These are phyloP conservation scores for Macroventuria anomochaeta DNA, from an alignment of 2,329 filamentous ascomycete species.

Conservation along the genomic window DNA sequence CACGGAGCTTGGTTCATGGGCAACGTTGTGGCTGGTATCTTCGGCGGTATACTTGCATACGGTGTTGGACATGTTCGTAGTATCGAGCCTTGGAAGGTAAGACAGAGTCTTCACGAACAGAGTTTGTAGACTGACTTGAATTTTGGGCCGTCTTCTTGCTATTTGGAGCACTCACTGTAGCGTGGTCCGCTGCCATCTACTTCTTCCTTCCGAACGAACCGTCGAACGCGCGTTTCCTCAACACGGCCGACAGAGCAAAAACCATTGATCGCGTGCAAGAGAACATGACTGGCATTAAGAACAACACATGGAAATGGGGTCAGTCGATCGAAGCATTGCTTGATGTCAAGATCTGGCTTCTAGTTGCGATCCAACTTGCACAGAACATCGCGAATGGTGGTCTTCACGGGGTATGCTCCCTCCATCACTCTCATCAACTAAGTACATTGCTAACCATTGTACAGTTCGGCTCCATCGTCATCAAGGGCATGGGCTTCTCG, in stretches of 20 bases:
- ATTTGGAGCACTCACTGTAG: slow-evolving; percentile 47
- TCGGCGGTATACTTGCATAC: slow-evolving; percentile 63
- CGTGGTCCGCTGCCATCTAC: slow-evolving; percentile 51
- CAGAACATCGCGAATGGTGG: slow-evolving; percentile 42
- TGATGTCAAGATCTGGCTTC: slow-evolving; percentile 48
- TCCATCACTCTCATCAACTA: not conserved
- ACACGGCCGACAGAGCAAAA: slow-evolving; percentile 10
- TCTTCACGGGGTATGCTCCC: slow-evolving; percentile 32
- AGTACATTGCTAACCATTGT: not conserved
- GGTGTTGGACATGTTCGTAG: slow-evolving; percentile 59
- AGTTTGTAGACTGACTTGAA: not conserved
- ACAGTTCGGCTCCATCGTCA: slow-evolving; percentile 33
- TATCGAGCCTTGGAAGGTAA: slow-evolving; percentile 34
- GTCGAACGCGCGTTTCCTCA: slow-evolving; percentile 23
- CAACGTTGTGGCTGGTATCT: slow-evolving; percentile 61
- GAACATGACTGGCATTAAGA: slow-evolving; percentile 58
- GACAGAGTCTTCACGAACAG: too few species aligned
- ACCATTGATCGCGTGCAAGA: slow-evolving; percentile 50
- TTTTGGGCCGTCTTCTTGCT: slow-evolving; percentile 61
- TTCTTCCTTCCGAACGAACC: slow-evolving; percentile 60
- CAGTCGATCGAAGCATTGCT: slow-evolving; percentile 55
- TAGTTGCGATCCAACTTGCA: slow-evolving; percentile 37
- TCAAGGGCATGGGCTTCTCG: slow-evolving; percentile 46
- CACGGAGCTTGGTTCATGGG: slow-evolving; percentile 52
- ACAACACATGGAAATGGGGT: slow-evolving; percentile 53